Percentiles rank a stretch among this genome's conserved stretches.
These are phyloP conservation scores for Boletellus deceptivus DNA, from an alignment of 1,284 basidiomycete genomes.

Conservation along the genomic window DNA sequence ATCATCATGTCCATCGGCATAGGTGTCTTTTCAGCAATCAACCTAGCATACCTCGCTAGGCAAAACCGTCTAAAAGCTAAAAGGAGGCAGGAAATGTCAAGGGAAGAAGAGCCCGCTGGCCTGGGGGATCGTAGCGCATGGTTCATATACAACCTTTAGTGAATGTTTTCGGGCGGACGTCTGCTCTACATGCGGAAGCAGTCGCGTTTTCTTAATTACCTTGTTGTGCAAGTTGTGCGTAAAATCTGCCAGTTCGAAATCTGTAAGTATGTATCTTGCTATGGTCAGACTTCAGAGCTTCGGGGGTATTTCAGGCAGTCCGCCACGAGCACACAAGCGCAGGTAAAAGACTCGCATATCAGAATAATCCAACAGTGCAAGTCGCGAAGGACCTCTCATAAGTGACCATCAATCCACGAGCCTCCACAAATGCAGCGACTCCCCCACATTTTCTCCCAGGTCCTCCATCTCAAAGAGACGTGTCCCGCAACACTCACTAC, in stretches of 20 bases:
- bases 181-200: not conserved
- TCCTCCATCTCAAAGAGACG: constrained; percentile 48
- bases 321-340: no score
- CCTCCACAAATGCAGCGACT: constrained; percentile 70
- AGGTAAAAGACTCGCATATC: not conserved
- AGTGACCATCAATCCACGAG: constrained; percentile 42
- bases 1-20: constrained; percentile 38
- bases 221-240: not conserved
- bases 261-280: not conserved
- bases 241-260: not conserved
- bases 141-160: constrained; percentile 30
- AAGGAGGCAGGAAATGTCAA: constrained; percentile 13
- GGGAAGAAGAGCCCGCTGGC: constrained; percentile 17
- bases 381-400: constrained; percentile 4
- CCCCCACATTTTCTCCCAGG: constrained; percentile 62
- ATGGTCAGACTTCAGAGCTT: not conserved
- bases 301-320: no score
- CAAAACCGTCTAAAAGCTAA: constrained; percentile 25
- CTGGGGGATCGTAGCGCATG: constrained; percentile 32
- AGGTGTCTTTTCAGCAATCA: constrained; percentile 32
- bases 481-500: constrained; percentile 31
- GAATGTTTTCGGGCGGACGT: constrained; percentile 1
- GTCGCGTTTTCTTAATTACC: not conserved
- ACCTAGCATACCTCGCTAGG: constrained; percentile 26
- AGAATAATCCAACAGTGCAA: not conserved